phyloP scores from a whole-genome alignment of 495 filamentous ascomycete genomes.

The Podospora pseudoanserina region DNA sequence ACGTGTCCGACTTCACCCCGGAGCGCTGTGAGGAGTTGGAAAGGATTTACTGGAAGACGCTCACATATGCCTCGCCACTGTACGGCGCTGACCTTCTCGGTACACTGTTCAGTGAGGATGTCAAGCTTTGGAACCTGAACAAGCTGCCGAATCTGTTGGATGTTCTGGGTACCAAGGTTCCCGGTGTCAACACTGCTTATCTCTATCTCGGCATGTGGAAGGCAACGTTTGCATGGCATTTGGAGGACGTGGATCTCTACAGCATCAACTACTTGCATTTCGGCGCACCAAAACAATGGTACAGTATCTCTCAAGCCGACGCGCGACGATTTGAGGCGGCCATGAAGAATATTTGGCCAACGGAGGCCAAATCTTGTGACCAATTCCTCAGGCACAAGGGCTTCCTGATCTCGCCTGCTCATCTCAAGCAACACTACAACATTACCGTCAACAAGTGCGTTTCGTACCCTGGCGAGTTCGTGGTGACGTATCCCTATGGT shows the following conservation, averaged over 20 bases:
- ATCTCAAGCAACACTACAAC: conserved; percentile 79
- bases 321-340: conserved; percentile 90
- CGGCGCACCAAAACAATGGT: conserved; percentile 98
- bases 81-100: conserved; percentile 97
- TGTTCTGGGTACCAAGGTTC: conserved; percentile 89
- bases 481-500: conserved; percentile 97
- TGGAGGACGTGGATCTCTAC: conserved; percentile 97
- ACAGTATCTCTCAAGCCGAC: conserved; percentile 95
- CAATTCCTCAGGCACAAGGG: conserved; percentile 98
- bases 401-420: conserved; percentile 90
- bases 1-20: conserved; percentile 78
- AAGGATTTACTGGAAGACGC: conserved; percentile 88
- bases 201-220: conserved; percentile 99
- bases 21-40: conserved; percentile 94
- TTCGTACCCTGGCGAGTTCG: conserved; percentile 96
- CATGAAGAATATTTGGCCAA: conserved; percentile 94
- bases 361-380: conserved; percentile 92
- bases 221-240: conserved; percentile 97
- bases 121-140: conserved; percentile 88
- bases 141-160: conserved; percentile 91
- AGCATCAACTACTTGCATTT: conserved; percentile 99
- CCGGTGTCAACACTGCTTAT: conserved; percentile 98
- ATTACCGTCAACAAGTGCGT: conserved; percentile 94
- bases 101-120: conserved; percentile 86
- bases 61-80: conserved; percentile 89